Conservation (phyloP, 768 basidiomycete species). For the Auriculariales sp. region DNA sequence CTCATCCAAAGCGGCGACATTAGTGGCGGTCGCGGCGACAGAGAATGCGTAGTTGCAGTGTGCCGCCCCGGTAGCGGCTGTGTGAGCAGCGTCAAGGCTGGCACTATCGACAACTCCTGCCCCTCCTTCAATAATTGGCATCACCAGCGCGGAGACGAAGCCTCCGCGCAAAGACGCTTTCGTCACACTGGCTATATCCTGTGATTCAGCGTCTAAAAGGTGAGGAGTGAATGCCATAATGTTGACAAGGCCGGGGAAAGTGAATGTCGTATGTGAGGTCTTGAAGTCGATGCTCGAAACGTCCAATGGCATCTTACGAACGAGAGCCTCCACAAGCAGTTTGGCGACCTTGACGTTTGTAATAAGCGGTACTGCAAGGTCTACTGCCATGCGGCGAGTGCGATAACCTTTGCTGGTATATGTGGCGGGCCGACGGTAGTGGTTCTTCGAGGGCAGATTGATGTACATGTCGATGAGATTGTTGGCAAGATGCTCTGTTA, state of each 20-base stretch:
- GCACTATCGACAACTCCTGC: constrained; percentile 46
- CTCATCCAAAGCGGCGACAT: constrained; percentile 50
- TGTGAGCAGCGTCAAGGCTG: constrained; percentile 54
- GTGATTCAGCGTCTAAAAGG: constrained; percentile 35
- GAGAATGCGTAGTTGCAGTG: constrained; percentile 83
- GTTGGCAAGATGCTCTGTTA: constrained; percentile 92
- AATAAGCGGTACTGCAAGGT: constrained; percentile 92
- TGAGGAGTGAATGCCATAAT: constrained; percentile 75
- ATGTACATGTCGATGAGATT: constrained; percentile 99
- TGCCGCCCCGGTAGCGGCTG: constrained; percentile 45
- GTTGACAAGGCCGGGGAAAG: constrained; percentile 85
- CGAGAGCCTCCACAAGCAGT: constrained; percentile 83
- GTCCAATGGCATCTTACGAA: constrained; percentile 79
- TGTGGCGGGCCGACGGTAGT: constrained; percentile 91
- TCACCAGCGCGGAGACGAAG: constrained; percentile 72
- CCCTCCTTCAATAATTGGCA: constrained; percentile 50
- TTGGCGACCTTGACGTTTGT: constrained; percentile 99
- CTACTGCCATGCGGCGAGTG: constrained; percentile 96
- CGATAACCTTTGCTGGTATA: constrained; percentile 95
- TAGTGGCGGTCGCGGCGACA: constrained; percentile 57
- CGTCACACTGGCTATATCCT: constrained; percentile 52
- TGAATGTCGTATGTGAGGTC: constrained; percentile 80
- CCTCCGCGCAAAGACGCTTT: constrained; percentile 79
- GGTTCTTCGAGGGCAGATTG: constrained; percentile 96
- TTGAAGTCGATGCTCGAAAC: constrained; percentile 88